Base-by-base conservation (phyloP, 805 yeast genomes). In the Ogataea paradorogensis region DNA sequence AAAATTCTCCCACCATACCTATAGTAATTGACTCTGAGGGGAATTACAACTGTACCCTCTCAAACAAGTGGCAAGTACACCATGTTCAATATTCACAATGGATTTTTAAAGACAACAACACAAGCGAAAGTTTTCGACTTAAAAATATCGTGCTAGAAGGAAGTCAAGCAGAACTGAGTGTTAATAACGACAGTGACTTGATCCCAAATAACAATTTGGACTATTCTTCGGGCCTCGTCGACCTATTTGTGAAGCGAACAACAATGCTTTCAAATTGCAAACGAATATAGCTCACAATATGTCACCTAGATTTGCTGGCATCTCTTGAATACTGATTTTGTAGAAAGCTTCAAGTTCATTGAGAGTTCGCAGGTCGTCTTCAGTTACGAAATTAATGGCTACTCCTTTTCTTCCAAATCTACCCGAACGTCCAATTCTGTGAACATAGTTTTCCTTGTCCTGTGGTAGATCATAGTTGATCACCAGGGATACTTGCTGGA, bases 331-430 rank as follows among this genome's bases (percentile, higher is more conserved):
- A 70, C 83, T 85, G 38, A 95, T 88, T 55, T 84, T 77, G 75
- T 91, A 91, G 72, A 81, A 87, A 64, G 74, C 82, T 72, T 91
- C 97, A 51, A 93, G 80, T 64, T 85, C 95, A 62, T 84, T 80
- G 71, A 90, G 71, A 61, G 75, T 75, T 50, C 76, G 73, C 50
- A 74, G 74, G 63, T 91, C 97, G 40, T 80, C 81, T 48, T 73
- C 75, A 36, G 98, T 90, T 55, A 90, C 82, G 60, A 91, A 85
- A 74, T 90, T 93, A 63, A 91, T 85, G 47, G 98, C 97, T 48
- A 87, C 91, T 74, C 99, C 99, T 72, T 90, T 91, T 68, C 99
- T 80, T 64, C 99, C 99, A 74, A 91, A 91, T 68, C 99, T 82
- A 60, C 99, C 99, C 55, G 95, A 87, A 72, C 99, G 82, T 67